These are phyloP conservation scores for Fusarium tricinctum DNA, from an alignment of 2,329 filamentous ascomycete species.

Conservation along the genomic window DNA sequence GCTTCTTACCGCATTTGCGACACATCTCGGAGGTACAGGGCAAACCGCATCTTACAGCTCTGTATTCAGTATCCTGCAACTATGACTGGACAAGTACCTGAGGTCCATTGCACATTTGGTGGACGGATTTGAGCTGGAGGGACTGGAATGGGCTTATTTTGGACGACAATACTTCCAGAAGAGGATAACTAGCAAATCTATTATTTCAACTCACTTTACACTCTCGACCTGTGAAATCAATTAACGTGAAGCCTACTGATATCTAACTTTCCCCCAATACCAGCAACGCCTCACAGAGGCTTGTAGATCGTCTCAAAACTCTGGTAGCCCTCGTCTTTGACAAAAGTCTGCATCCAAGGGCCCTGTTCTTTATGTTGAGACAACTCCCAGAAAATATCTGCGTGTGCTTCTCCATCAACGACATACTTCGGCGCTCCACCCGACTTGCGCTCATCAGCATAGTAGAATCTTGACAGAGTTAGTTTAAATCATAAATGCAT, in stretches of 20 bases:
- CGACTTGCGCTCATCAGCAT: constrained; percentile 61
- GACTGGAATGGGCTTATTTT: too few species aligned
- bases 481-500: neutral
- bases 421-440: constrained; percentile 54
- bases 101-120: too few species aligned
- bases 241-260: too few species aligned
- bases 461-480: constrained; percentile 62
- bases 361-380: constrained; percentile 57
- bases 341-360: constrained; percentile 63
- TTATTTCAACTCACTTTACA: too few species aligned
- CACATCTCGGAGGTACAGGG: too few species aligned
- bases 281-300: neutral
- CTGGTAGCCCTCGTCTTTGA: constrained; percentile 58
- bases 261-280: too few species aligned
- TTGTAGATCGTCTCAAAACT: constrained; percentile 7
- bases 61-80: too few species aligned
- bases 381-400: constrained; percentile 57
- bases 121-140: too few species aligned
- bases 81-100: too few species aligned
- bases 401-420: constrained; percentile 59
- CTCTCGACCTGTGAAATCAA: too few species aligned
- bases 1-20: neutral
- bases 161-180: rapidly evolving
- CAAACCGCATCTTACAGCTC: too few species aligned
- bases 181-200: too few species aligned